A percentile compares a stretch with the other conserved stretches of the same genome.
phyloP scores from a whole-genome alignment of 495 filamentous ascomycete genomes.

The Trichoderma asperelloides region DNA sequence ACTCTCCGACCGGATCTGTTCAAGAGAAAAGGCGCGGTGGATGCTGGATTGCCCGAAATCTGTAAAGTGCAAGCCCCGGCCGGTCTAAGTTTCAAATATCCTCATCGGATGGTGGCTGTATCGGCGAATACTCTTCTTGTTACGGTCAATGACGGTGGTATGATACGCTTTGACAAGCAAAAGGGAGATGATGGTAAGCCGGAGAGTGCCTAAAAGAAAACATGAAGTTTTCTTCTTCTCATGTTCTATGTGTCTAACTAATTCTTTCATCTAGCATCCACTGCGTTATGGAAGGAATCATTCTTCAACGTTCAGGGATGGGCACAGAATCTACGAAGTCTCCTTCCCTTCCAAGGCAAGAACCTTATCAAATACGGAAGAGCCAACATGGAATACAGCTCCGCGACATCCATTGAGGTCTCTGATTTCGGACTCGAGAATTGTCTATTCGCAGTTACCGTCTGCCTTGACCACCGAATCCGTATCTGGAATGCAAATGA shows the following conservation, averaged over 20 bases:
- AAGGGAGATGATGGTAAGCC: slow-evolving; percentile 56
- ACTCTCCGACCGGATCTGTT: slow-evolving; percentile 76
- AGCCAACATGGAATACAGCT: slow-evolving; percentile 54
- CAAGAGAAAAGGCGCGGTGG: slow-evolving; percentile 52
- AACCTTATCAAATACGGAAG: slow-evolving; percentile 57
- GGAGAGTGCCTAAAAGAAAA: background rate
- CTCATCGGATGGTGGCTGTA: slow-evolving; percentile 71
- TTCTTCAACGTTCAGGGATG: slow-evolving; percentile 73
- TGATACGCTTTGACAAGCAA: slow-evolving; percentile 62
- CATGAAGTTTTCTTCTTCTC: background rate
- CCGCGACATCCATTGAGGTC: slow-evolving; percentile 49
- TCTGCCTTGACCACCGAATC: slow-evolving; percentile 78
- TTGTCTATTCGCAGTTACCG: slow-evolving; percentile 61
- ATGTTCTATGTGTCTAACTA: background rate
- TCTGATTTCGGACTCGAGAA: slow-evolving; percentile 37
- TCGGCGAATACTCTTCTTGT: slow-evolving; percentile 65
- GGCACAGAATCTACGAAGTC: slow-evolving; percentile 59
- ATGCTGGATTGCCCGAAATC: slow-evolving; percentile 62
- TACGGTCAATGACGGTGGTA: slow-evolving; percentile 71
- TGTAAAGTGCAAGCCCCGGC: slow-evolving; percentile 65
- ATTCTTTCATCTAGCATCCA: slow-evolving; percentile 21
- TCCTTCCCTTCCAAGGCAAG: slow-evolving; percentile 61
- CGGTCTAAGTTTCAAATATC: slow-evolving; percentile 65
- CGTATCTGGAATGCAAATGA: slow-evolving; percentile 75
- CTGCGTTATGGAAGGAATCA: slow-evolving; percentile 63